A percentile compares a stretch with the other conserved stretches of the same genome.
phyloP scores from a whole-genome alignment of 2,329 filamentous ascomycete species.

The Ilyonectria destructans region DNA sequence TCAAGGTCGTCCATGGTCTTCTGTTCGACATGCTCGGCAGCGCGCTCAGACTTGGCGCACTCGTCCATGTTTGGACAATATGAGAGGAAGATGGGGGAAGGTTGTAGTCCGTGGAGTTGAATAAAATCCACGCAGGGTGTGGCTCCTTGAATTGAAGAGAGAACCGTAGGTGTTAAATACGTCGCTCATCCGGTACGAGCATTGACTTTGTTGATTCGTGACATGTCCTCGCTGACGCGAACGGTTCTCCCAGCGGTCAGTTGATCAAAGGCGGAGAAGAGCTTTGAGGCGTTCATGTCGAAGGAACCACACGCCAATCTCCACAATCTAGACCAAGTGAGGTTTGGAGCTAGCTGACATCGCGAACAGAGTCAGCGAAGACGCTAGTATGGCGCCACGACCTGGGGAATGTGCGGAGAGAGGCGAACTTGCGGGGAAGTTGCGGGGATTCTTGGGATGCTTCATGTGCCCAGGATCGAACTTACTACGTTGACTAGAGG shows the following conservation, averaged over 20 bases:
- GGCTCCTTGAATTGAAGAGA: not conserved
- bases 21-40: slow-evolving; percentile 21
- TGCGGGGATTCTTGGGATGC: not conserved
- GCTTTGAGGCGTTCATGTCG: not conserved
- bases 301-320: not conserved
- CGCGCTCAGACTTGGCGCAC: slow-evolving; percentile 9
- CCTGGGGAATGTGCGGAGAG: not conserved
- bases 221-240: not conserved
- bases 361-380: not conserved
- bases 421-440: not conserved
- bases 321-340: not conserved
- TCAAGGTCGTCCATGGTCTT: not conserved
- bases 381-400: not conserved
- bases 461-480: not conserved
- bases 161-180: not conserved
- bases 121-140: too few relatives aligned
- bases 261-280: not conserved
- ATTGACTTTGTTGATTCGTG: not conserved
- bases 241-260: not conserved
- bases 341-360: not conserved
- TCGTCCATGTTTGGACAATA: not conserved
- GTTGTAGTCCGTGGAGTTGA: not conserved
- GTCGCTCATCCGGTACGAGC: not conserved
- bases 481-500: not conserved
- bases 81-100: slow-evolving; percentile 1